Evolutionary conservation across 306 rosid genomes (phyloP), one percentile per base, ranked within the genome.

Genomic region (Parietaria judaica): DNA sequence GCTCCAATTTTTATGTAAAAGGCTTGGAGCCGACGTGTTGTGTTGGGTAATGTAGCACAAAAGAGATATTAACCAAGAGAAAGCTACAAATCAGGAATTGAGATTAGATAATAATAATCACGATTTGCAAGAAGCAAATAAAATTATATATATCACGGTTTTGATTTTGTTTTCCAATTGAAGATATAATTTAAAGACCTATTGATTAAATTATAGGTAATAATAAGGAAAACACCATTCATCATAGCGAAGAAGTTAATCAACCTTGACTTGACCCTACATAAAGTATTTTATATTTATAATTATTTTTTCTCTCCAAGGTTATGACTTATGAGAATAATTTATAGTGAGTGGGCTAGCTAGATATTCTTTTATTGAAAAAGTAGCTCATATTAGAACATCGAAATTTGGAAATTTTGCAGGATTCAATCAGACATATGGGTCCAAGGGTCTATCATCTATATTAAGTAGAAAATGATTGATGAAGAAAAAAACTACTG

Each of bases 401-500:
- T 23, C 31, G 31, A 23, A 23, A 23, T 23, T 23, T 23, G 31
- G 2, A 23, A 23, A 23, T 23, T 23, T 23, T 23, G 31, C 31
- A 23, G 31, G 31, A 34, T 47, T 53, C 12, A 39, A 58, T 57
- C 44, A 35, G 35, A 13, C 39, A 14, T 11, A 41, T 34, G 43
- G 61, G 47, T 61, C 54, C 52, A 12, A 44, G 1, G 23, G 39
- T 46, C 3, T 8, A 35, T 17, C 6, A 7, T 2, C 4, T 6
- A 14, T 39, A 34, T 51, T 64, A 46, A 51, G 78, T 14, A 14
- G 78, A 63, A 43, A 68, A 74, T 67, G 58, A 63, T 36, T 6
- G 9, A 41, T 53, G 45, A 36, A 17, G 15, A 17, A 14, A 36
- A 45, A 37, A 13, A n/a, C 16, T 3, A n/a, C 38, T 7, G 3